Percentiles rank a stretch among this genome's conserved stretches.
Conservation (phyloP, 1,284 basidiomycete species). For the Trichosporon coremiiforme region DNA sequence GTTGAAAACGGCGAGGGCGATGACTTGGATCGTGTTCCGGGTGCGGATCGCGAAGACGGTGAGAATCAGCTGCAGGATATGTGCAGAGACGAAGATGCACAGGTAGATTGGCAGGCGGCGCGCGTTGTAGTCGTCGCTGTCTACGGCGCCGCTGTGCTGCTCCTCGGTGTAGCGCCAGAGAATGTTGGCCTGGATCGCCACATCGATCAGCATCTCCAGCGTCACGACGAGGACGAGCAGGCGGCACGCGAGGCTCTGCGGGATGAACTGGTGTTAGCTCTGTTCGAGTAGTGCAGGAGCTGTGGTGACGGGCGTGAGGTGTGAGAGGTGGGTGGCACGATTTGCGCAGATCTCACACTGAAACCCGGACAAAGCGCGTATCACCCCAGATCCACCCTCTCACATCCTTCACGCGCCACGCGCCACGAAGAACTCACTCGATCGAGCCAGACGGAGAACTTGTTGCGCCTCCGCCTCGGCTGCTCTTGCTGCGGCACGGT, state of each 20-base stretch:
- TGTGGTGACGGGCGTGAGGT: no score
- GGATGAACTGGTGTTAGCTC: conserved; percentile 61
- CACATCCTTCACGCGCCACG: background rate
- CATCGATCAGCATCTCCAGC: conserved; percentile 77
- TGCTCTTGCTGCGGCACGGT: background rate
- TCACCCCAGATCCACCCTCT: background rate
- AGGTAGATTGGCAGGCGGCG: conserved; percentile 82
- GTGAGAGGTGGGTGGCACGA: no score
- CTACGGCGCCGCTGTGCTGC: conserved; percentile 37
- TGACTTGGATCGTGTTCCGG: conserved; percentile 86
- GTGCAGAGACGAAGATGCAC: conserved; percentile 81
- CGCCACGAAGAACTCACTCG: background rate
- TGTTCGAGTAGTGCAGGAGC: no score
- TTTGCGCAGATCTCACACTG: no score
- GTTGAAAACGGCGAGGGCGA: conserved; percentile 82
- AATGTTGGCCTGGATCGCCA: conserved; percentile 64
- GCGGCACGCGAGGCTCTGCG: conserved; percentile 75
- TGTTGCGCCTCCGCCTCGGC: background rate
- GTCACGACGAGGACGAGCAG: conserved; percentile 66
- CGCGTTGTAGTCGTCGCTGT: conserved; percentile 52
- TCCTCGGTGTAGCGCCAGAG: conserved; percentile 49
- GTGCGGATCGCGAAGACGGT: conserved; percentile 85
- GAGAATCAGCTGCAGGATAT: conserved; percentile 82
- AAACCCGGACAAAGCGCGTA: background rate
- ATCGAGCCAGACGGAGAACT: conserved; percentile 14